phyloP scores from a whole-genome alignment of 2,329 filamentous ascomycete genomes.

The Colletotrichum destructivum region DNA sequence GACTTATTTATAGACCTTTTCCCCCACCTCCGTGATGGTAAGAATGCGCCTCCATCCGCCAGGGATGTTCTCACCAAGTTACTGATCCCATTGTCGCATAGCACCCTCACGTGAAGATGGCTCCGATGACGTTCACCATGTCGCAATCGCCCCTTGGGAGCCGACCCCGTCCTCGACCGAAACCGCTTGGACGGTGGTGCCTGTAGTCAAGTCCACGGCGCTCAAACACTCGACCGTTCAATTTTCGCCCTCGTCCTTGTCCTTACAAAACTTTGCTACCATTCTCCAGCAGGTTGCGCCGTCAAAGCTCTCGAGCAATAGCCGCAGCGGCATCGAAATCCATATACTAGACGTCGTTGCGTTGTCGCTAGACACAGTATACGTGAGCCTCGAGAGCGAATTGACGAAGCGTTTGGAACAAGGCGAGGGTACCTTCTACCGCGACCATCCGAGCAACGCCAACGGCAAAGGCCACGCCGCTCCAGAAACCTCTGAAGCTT shows the following conservation, averaged over 20 bases:
- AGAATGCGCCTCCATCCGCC: slow-evolving; percentile 49
- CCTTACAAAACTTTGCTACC: slow-evolving; percentile 84
- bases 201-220: slow-evolving; percentile 75
- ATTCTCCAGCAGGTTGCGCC: slow-evolving; percentile 81
- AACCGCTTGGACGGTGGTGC: slow-evolving; percentile 87
- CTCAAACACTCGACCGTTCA: slow-evolving; percentile 85
- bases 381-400: slow-evolving; percentile 87
- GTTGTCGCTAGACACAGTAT: slow-evolving; percentile 85
- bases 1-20: slow-evolving; percentile 89
- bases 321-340: slow-evolving; percentile 86
- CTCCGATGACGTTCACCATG: slow-evolving; percentile 66
- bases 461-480: slow-evolving; percentile 59
- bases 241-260: slow-evolving; percentile 80
- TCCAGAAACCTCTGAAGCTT: slow-evolving; percentile 16
- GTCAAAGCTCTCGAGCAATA: slow-evolving; percentile 80
- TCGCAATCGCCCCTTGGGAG: slow-evolving; percentile 82
- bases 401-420: slow-evolving; percentile 85
- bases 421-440: slow-evolving; percentile 86
- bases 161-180: slow-evolving; percentile 72
- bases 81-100: slow-evolving; percentile 15
- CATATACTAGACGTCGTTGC: slow-evolving; percentile 85
- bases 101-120: slow-evolving; percentile 41
- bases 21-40: slow-evolving; percentile 70
- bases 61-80: background rate
- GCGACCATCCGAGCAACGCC: slow-evolving; percentile 66